phyloP scores from a whole-genome alignment of 1,284 basidiomycete species.

The Trichosporon ovoides region DNA sequence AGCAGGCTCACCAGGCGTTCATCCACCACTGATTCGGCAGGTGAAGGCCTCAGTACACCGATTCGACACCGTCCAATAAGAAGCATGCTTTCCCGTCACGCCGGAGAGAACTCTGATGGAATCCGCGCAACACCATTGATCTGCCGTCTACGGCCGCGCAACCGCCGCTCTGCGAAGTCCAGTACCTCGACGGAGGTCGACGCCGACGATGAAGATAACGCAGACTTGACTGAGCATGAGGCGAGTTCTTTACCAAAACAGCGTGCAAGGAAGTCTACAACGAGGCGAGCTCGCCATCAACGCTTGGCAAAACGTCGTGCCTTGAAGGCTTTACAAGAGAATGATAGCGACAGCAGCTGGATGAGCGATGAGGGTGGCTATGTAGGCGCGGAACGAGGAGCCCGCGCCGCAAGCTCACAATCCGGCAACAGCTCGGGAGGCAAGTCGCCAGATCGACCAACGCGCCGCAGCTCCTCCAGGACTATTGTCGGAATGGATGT shows the following conservation, averaged over 20 bases:
- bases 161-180: conserved; percentile 16
- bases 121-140: conserved; percentile 55
- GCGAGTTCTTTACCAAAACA: not conserved
- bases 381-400: not conserved
- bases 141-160: conserved; percentile 31
- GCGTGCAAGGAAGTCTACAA: not conserved
- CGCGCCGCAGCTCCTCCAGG: not conserved
- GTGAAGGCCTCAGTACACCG: not conserved
- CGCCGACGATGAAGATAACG: conserved; percentile 48
- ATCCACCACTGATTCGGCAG: conserved; percentile 18
- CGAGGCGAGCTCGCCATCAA: conserved; percentile 10
- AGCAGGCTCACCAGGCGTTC: conserved; percentile 22
- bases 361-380: not conserved
- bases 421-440: not conserved
- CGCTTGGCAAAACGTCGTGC: conserved; percentile 30
- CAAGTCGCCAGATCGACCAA: not conserved
- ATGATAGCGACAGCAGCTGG: not conserved
- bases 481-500: not conserved
- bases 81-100: not conserved
- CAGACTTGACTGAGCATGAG: conserved; percentile 17
- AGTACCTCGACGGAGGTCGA: conserved; percentile 45
- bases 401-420: not conserved
- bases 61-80: not conserved
- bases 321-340: conserved; percentile 25
- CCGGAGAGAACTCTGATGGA: not conserved